A percentile compares a stretch with the other conserved stretches of the same genome.
Conservation (phyloP, 192 early-diverging fungal species). For the Phlyctochytrium planicorne region DNA sequence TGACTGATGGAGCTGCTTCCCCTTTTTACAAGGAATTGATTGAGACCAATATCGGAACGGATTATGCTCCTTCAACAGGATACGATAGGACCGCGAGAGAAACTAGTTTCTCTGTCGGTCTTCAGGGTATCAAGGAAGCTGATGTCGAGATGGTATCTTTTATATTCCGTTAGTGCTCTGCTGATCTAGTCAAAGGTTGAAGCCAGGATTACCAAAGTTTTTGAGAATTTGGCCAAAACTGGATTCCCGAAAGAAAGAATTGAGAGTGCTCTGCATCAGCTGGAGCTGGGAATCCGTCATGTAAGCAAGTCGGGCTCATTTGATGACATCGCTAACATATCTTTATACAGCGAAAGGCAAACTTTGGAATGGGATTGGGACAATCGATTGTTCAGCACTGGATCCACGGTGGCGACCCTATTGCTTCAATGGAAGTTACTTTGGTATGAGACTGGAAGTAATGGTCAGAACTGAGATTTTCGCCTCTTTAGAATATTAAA, state of each 20-base stretch:
- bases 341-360: conserved; percentile 70
- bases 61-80: conserved; percentile 89
- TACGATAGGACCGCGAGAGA: conserved; percentile 67
- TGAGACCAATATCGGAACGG: conserved; percentile 83
- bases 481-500: conserved; percentile 56
- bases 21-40: conserved; percentile 95
- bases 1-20: conserved; percentile 83
- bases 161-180: conserved; percentile 5
- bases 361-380: conserved; percentile 85
- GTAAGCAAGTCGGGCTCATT: conserved; percentile 27
- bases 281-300: conserved; percentile 89
- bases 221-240: too few relatives aligned
- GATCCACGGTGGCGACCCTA: conserved; percentile 86
- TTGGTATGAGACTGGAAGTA: conserved; percentile 41
- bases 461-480: not conserved
- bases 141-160: conserved; percentile 58
- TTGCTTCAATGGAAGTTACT: conserved; percentile 78
- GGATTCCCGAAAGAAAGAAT: conserved; percentile 68
- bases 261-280: conserved; percentile 81
- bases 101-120: conserved; percentile 72
- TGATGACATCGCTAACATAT: conserved; percentile 4
- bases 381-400: conserved; percentile 73
- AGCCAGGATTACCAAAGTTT: too few relatives aligned
- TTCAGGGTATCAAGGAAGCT: conserved; percentile 77
- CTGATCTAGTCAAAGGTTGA: conserved; percentile 5